These are phyloP conservation scores for Boechera stricta DNA, from an alignment of 345 rosid species.

Conservation along the genomic window DNA sequence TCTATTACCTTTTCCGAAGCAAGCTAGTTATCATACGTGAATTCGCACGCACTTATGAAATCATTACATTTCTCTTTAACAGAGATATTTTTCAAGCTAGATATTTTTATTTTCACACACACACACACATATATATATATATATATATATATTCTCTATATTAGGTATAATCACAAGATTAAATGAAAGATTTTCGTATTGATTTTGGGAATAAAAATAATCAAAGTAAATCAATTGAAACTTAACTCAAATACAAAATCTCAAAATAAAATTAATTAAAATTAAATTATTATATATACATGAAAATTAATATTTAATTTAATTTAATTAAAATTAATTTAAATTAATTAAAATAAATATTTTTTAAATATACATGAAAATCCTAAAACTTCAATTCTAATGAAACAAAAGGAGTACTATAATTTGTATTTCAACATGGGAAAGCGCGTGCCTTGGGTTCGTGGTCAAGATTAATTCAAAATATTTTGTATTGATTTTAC, in stretches of 20 bases:
- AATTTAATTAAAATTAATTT: too few relatives aligned
- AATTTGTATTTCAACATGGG: not conserved
- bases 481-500: not conserved
- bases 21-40: conserved; percentile 8
- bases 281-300: not conserved
- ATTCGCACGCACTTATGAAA: conserved; percentile 1
- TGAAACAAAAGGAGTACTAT: not conserved
- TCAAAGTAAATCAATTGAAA: too few relatives aligned
- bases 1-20: not conserved
- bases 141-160: too few relatives aligned
- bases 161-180: too few relatives aligned
- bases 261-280: too few relatives aligned
- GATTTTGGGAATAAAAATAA: too few relatives aligned
- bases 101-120: not conserved
- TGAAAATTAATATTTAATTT: too few relatives aligned
- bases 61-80: not conserved
- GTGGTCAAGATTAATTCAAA: not conserved
- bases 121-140: too few relatives aligned
- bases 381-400: not conserved
- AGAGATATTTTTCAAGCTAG: not conserved
- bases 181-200: too few relatives aligned
- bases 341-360: too few relatives aligned
- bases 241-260: not conserved
- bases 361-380: not conserved
- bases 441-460: not conserved